Conservation (phyloP, 805 yeast species). For the Jamesozyma gamospora region DNA sequence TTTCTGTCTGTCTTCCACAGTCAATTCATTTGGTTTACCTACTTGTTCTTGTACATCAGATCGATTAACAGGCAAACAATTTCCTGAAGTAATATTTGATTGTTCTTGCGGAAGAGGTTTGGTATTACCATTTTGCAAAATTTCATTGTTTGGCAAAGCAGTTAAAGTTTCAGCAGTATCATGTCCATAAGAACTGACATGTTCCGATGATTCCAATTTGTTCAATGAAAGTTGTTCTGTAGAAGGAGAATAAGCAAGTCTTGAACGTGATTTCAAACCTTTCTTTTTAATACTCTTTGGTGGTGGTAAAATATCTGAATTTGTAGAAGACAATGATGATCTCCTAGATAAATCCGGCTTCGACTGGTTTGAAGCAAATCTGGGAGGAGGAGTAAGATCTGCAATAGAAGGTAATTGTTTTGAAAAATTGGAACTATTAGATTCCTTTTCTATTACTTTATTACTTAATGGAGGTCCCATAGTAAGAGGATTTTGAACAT, state of each 20-base stretch:
- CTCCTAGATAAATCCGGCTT: constrained; percentile 12
- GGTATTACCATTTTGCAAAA: no score
- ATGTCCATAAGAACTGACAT: background rate
- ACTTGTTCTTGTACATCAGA: no score
- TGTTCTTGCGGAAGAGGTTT: no score
- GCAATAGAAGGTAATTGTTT: background rate
- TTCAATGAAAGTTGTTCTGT: background rate
- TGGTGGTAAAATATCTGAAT: constrained; percentile 20
- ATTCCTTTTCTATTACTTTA: background rate
- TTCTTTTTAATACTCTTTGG: constrained; percentile 1
- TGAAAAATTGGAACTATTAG: background rate
- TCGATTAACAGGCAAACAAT: no score
- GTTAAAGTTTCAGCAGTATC: background rate
- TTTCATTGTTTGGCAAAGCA: background rate
- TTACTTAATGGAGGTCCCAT: no score
- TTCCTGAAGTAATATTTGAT: no score
- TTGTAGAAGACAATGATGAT: constrained; percentile 6
- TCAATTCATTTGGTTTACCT: no score
- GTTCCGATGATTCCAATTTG: background rate
- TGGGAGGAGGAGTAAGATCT: constrained; percentile 1
- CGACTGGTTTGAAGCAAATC: constrained; percentile 2
- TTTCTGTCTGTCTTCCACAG: no score
- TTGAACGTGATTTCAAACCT: background rate
- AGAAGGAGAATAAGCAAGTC: constrained; percentile 1
- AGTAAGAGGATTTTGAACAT: background rate